Evolutionary conservation across 2,329 filamentous ascomycete species (phyloP), one percentile per base, ranked within the genome.

Genomic region (Penicillium sp.): DNA sequence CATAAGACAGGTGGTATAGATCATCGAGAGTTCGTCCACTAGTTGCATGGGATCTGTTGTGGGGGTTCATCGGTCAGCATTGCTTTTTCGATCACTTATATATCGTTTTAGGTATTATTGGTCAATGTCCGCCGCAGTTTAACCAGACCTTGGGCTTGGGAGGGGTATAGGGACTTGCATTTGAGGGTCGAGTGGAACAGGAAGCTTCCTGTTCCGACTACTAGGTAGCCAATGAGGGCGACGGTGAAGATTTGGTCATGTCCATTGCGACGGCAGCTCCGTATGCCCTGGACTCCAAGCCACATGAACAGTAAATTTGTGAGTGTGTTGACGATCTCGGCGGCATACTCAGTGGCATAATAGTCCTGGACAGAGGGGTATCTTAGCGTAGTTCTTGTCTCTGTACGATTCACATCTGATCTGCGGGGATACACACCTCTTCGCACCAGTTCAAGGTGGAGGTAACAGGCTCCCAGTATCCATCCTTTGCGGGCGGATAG

Each of bases 251-350:
- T 88, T 15, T 75, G 78, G 55, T 91, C 89, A 74, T 96, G 91
- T 17, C 82, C 81, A 74, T 95, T 82, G 62, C 81, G 82, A 40
- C 88, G 70, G 73, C 91, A 95, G 73, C 87, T 91, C 54, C 80
- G 77, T 61, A 94, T 85, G 25, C 93, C 93, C 70, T 88, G 89
- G 64, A 85, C 76, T 8, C 91, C 91, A 21, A 96, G 83, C 73
- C 83, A 89, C 66, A 96, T 81, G 74, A 96, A 96, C 25, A 94
- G 78, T 3, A 89, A 73, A 73, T 96, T 96, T 35, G 91, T 96
- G 33, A 93, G 68, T 4, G 90, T 90, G 75, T 90, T 93, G 70
- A 91, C 84, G 46, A 93, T 86, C 71, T 93, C 90, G 37, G 90
- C 90, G 46, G 86, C 83, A 70, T 92, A 93, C 43, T 83, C 80